These are phyloP conservation scores for Leishmania guyanensis DNA, from an alignment of 208 protist genomes.

Conservation along the genomic window DNA sequence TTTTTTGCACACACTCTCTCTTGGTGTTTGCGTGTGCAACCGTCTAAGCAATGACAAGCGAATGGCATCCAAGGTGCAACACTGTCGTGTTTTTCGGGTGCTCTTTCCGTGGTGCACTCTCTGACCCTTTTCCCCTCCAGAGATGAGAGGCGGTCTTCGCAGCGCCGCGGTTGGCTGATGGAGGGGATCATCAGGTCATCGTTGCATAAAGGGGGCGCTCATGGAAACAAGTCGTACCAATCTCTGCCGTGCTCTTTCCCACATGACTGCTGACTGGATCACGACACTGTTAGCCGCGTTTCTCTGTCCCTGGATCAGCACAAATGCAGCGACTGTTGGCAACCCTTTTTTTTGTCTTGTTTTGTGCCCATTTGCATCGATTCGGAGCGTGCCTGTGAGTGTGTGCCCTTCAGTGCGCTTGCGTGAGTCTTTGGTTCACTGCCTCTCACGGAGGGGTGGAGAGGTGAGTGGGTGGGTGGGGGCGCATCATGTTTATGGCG, in stretches of 20 bases:
- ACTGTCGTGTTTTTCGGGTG: not conserved
- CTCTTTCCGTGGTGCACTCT: constrained; percentile 3
- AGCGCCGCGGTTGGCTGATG: not conserved
- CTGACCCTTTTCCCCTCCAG: constrained; percentile 6
- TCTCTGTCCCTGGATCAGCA: not conserved
- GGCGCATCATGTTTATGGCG: not conserved
- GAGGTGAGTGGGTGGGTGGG: too few relatives aligned
- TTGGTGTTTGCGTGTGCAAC: not conserved
- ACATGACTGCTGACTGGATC: not conserved
- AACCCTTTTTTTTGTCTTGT: constrained; percentile 1
- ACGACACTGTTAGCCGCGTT: not conserved
- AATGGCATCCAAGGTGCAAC: not conserved
- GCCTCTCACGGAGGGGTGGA: not conserved
- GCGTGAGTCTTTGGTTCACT: not conserved
- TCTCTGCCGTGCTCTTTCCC: not conserved
- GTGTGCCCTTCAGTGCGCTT: not conserved
- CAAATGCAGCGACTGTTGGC: not conserved
- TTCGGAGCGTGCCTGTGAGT: not conserved
- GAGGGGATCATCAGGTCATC: not conserved
- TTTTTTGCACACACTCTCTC: constrained; percentile 7
- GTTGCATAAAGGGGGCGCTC: not conserved
- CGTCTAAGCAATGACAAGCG: not conserved
- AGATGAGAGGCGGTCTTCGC: not conserved
- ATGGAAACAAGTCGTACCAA: not conserved
- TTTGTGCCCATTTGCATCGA: not conserved